These are phyloP conservation scores for Rhodosporidiobolus odoratus DNA, from an alignment of 768 basidiomycete species.

Conservation along the genomic window DNA sequence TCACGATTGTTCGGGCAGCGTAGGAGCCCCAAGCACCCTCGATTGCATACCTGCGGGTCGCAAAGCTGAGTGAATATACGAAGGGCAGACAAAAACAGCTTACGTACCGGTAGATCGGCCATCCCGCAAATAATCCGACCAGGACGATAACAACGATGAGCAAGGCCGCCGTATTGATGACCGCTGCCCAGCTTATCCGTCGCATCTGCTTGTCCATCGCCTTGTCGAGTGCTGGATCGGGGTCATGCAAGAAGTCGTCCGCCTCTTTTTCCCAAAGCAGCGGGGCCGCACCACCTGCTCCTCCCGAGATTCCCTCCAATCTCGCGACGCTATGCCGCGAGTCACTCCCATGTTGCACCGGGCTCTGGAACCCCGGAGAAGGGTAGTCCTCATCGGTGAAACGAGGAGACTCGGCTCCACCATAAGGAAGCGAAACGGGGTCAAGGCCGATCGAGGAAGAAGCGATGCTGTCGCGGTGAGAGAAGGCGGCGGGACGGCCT, in stretches of 20 bases:
- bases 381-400: conserved; percentile 20
- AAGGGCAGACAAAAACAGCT: background rate
- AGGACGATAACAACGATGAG: conserved; percentile 64
- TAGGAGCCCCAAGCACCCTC: conserved; percentile 12
- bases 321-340: conserved; percentile 25
- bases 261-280: conserved; percentile 42
- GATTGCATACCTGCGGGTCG: background rate
- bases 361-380: background rate
- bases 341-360: conserved; percentile 3
- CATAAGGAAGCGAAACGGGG: conserved; percentile 7
- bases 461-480: conserved; percentile 33
- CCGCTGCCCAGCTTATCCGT: conserved; percentile 73
- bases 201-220: conserved; percentile 53
- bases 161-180: conserved; percentile 71
- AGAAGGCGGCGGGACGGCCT: conserved; percentile 19
- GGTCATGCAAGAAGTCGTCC: conserved; percentile 42
- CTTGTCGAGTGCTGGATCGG: conserved; percentile 51
- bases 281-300: conserved; percentile 10
- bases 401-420: conserved; percentile 17
- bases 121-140: conserved; percentile 78
- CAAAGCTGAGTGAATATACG: background rate
- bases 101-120: conserved; percentile 57
- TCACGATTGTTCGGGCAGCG: conserved; percentile 51
- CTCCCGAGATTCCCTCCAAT: conserved; percentile 21
- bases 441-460: conserved; percentile 34